Evolutionary conservation across 2,329 filamentous ascomycete species (phyloP).

Genomic region (Trichoderma polysporum): DNA sequence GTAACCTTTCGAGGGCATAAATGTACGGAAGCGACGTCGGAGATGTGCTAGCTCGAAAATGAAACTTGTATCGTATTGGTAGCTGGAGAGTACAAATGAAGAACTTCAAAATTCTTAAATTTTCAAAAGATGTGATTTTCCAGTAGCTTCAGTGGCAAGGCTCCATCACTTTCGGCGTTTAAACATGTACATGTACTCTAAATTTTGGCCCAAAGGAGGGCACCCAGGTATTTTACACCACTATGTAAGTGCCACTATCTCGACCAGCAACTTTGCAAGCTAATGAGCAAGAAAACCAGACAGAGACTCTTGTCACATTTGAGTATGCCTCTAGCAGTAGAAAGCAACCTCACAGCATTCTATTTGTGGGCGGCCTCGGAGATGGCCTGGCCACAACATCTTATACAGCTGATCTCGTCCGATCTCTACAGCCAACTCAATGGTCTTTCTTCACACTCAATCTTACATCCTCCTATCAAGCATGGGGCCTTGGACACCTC

Average conservation of each 20-base stretch:
- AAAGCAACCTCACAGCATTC: slow-evolving; percentile 44
- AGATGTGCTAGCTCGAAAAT: background rate
- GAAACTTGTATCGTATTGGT: background rate
- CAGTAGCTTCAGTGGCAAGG: no score
- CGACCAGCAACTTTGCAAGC: background rate
- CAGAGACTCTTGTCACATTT: slow-evolving; percentile 39
- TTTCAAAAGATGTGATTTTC: no score
- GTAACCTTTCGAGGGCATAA: no score
- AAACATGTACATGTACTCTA: slow-evolving; percentile 27
- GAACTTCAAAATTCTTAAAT: no score
- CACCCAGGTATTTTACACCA: slow-evolving; percentile 36
- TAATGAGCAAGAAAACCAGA: slow-evolving; percentile 27
- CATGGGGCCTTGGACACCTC: slow-evolving; percentile 39
- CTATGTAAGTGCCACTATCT: slow-evolving; percentile 34
- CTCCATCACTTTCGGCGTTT: background rate
- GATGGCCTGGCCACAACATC: slow-evolving; percentile 50
- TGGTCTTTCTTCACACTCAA: slow-evolving; percentile 40
- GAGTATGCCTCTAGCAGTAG: slow-evolving; percentile 36
- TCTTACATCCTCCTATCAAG: slow-evolving; percentile 41
- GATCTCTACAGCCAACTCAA: slow-evolving; percentile 36
- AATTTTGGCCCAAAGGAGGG: slow-evolving; percentile 37
- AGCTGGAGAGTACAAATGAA: background rate
- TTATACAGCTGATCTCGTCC: slow-evolving; percentile 48
- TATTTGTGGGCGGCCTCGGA: slow-evolving; percentile 54
- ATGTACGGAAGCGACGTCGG: background rate